Evolutionary conservation across 805 yeast species (phyloP).

Genomic region (Saccharomycopsis oosterbeekiorum): DNA sequence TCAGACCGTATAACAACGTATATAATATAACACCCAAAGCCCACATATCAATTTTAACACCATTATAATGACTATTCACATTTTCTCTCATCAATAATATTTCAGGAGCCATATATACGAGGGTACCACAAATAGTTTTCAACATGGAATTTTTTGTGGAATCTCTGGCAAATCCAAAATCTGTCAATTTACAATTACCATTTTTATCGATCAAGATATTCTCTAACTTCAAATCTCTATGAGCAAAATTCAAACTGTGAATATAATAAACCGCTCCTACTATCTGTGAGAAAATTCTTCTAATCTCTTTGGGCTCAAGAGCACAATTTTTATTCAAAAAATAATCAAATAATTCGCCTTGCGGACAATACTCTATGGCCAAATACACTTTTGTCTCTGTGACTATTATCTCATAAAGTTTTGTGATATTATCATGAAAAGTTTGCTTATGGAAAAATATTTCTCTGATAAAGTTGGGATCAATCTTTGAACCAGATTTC

Average conservation of each 20-base stretch:
- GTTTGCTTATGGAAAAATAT: conserved; percentile 82
- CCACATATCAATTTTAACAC: conserved; percentile 83
- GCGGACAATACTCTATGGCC: conserved; percentile 83
- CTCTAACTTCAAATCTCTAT: conserved; percentile 77
- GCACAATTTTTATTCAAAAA: conserved; percentile 40
- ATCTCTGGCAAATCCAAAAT: conserved; percentile 91
- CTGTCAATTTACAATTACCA: conserved; percentile 66
- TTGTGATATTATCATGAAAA: conserved; percentile 73
- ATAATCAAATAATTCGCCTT: conserved; percentile 64
- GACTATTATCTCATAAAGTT: conserved; percentile 75
- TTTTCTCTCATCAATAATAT: conserved; percentile 58
- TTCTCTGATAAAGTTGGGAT: conserved; percentile 83
- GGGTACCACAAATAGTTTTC: conserved; percentile 87
- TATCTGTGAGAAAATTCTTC: conserved; percentile 52
- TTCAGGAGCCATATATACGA: conserved; percentile 97
- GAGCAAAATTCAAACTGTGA: conserved; percentile 69
- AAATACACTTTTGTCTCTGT: conserved; percentile 78
- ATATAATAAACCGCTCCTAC: conserved; percentile 53
- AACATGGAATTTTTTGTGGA: conserved; percentile 45
- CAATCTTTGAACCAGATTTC: conserved; percentile 67
- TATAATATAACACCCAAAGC: conserved; percentile 81
- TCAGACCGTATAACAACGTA: conserved; percentile 72
- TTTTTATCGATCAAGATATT: conserved; percentile 55
- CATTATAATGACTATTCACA: conserved; percentile 32
- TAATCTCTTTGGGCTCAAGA: conserved; percentile 41